Evolutionary conservation across 2,329 filamentous ascomycete species (phyloP), one percentile per base, ranked within the genome.

Genomic region (Cordyceps cicadae): DNA sequence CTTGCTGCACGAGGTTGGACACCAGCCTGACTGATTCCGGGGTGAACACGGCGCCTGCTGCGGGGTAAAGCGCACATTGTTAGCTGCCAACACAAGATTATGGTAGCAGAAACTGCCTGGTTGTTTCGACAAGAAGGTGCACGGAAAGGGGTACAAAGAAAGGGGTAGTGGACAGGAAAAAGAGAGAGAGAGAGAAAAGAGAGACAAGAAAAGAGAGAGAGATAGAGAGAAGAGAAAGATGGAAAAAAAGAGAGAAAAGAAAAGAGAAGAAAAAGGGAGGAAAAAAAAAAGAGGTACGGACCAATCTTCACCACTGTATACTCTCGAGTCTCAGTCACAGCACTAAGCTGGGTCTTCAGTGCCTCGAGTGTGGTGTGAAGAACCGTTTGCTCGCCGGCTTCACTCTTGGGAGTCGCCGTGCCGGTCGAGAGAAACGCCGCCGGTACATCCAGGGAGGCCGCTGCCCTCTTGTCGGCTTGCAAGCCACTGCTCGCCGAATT

Each of bases 391-490:
- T 51, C 26, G 49, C 26, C 26, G 9, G 9, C 49, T 34, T 51
- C 49, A 51, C 9, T 51, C 48, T 34, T 19, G 6, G 49, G 26
- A 34, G 49, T 34, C 26, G 26, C 54, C 49, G n/a, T 34, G n/a
- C 54, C 54, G 9, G 54, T 57, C 3, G 43, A 50, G 19, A 50
- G 9, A 49, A 7, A 9, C 41, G 21, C 37, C 17, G 48, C 41
- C 8, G 51, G 34, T n/a, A 55, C 29, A 21, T 55, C 24, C 29
- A 46, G 43, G 39, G 50, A 52, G 19, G 29, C 43, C 19, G 46
- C 49, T 54, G 58, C 58, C 39, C 26, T 60, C 32, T 60, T 41
- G 26, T 60, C 58, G 50, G 58, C 58, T 32, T 41, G 43, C 41
- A 60, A 43, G 48, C 51, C 59, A 24, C 59, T 51, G 26, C 17